Conservation (phyloP, 2,329 filamentous ascomycete species). For the Aureobasidium leucospermi region DNA sequence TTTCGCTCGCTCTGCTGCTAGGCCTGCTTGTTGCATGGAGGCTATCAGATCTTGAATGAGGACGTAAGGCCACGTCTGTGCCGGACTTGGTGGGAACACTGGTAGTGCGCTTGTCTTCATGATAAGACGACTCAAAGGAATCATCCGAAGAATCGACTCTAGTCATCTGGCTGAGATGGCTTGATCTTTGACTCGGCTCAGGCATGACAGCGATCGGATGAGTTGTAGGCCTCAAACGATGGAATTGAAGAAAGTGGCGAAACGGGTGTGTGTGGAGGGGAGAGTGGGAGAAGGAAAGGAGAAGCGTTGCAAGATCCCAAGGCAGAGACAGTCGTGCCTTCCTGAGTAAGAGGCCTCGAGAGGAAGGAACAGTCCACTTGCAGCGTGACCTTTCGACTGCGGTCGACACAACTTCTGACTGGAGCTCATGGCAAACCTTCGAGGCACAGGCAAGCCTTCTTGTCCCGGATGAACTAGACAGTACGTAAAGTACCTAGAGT, state of each 20-base stretch:
- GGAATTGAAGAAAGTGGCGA: neutral
- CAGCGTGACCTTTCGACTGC: too few relatives aligned
- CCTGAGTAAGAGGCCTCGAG: neutral
- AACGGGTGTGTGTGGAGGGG: neutral
- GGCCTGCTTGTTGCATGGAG: neutral
- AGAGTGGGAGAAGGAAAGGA: neutral
- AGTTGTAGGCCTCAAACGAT: neutral
- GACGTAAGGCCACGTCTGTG: neutral
- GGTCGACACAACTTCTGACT: too few relatives aligned
- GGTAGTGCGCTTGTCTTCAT: neutral
- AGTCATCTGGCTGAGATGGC: neutral
- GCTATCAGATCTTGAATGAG: neutral
- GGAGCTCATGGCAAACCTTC: too few relatives aligned
- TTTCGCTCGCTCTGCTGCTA: constrained; percentile 4
- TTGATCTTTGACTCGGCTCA: neutral
- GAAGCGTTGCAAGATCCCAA: too few relatives aligned
- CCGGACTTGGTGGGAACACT: constrained; percentile 5
- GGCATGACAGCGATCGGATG: neutral
- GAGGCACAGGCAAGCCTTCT: too few relatives aligned
- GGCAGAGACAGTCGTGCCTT: neutral
- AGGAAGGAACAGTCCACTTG: neutral
- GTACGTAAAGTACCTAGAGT: too few relatives aligned
- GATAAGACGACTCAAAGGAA: neutral
- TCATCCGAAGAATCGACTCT: neutral
- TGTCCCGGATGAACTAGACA: too few relatives aligned